These are phyloP conservation scores for Hebeloma cylindrosporum DNA, from an alignment of 768 basidiomycete species.

Conservation along the genomic window DNA sequence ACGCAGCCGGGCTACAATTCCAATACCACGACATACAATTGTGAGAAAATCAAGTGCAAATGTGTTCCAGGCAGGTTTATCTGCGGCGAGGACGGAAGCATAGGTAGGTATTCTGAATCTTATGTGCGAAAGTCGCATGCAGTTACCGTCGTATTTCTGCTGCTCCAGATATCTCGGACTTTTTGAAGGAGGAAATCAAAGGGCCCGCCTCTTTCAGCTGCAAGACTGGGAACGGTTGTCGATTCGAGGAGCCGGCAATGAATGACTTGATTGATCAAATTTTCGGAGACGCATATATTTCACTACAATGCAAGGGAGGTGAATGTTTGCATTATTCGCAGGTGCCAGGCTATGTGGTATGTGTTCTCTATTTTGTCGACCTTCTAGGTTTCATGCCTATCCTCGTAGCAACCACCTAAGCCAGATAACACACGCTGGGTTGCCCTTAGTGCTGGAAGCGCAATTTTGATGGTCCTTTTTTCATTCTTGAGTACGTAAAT, in stretches of 20 bases:
- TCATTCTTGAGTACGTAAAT: conserved; percentile 54
- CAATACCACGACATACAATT: conserved; percentile 75
- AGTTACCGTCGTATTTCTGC: not conserved
- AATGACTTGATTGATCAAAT: conserved; percentile 91
- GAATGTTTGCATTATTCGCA: conserved; percentile 94
- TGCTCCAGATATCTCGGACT: conserved; percentile 86
- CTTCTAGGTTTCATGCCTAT: not conserved
- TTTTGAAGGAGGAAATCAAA: conserved; percentile 83
- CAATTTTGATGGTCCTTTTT: conserved; percentile 70
- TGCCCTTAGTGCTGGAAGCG: conserved; percentile 79
- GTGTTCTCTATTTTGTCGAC: not conserved
- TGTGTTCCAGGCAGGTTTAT: conserved; percentile 95
- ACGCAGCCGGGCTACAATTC: conserved; percentile 51
- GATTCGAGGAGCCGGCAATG: conserved; percentile 96
- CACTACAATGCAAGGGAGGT: conserved; percentile 81
- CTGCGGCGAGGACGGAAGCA: conserved; percentile 92
- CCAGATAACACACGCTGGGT: conserved; percentile 84
- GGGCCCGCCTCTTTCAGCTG: conserved; percentile 91
- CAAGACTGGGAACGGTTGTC: conserved; percentile 67
- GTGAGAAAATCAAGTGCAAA: conserved; percentile 82
- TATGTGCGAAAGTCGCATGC: not conserved
- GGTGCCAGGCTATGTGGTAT: conserved; percentile 56
- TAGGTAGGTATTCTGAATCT: conserved; percentile 56
- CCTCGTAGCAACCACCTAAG: conserved; percentile 64
- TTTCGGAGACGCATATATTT: conserved; percentile 91